Conservation (phyloP, 495 filamentous ascomycete species). For the Aspergillus olivimuriae region DNA sequence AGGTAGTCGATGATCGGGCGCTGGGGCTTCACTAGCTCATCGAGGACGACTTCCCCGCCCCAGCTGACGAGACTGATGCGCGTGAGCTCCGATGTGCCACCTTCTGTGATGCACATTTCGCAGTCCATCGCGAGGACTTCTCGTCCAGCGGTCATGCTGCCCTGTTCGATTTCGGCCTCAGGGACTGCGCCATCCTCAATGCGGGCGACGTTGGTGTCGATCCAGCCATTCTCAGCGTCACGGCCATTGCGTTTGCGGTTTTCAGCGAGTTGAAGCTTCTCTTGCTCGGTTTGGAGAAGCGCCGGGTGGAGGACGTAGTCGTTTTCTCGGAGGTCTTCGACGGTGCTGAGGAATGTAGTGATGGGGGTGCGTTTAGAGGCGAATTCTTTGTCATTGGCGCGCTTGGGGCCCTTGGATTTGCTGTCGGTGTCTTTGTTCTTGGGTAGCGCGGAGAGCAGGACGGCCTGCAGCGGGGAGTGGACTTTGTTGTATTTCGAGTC, state of each 20-base stretch:
- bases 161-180: conserved; percentile 65
- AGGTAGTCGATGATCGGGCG: conserved; percentile 84
- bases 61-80: conserved; percentile 80
- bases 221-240: conserved; percentile 64
- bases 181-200: conserved; percentile 61
- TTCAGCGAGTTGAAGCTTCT: conserved; percentile 37
- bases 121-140: conserved; percentile 84
- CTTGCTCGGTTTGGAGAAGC: conserved; percentile 40
- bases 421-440: conserved; percentile 52
- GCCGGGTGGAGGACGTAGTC: conserved; percentile 78
- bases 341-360: conserved; percentile 63
- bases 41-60: conserved; percentile 76
- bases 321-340: conserved; percentile 71
- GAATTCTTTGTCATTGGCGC: conserved; percentile 52
- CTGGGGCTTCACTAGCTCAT: conserved; percentile 86
- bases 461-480: conserved; percentile 74
- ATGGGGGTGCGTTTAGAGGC: conserved; percentile 68
- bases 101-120: conserved; percentile 89
- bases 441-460: conserved; percentile 65
- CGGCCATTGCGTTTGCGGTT: conserved; percentile 37
- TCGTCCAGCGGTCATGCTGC: conserved; percentile 76
- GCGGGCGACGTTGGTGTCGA: conserved; percentile 63
- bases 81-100: conserved; percentile 69
- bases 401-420: conserved; percentile 48
- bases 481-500: conserved; percentile 74